Evolutionary conservation across 345 rosid genomes (phyloP), one percentile per base, ranked within the genome.

Genomic region (Salix viminalis): DNA sequence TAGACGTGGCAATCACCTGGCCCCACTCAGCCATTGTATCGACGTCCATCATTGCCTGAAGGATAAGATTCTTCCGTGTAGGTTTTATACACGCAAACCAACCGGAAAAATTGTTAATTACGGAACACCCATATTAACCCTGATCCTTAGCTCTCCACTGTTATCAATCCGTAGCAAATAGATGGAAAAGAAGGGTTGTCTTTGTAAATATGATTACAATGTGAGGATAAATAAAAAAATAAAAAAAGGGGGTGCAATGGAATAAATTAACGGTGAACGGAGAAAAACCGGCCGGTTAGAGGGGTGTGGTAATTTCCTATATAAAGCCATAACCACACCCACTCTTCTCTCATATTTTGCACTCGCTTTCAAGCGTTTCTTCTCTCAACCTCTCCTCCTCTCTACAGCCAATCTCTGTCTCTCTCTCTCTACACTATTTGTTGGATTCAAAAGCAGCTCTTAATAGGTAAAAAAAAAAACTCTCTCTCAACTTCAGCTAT

Each of bases 241-340:
- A 39, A 13, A n/a, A n/a, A 46, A 61, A 36, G 54, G 18, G 44
- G 37, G 50, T 11, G 4, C 65, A 62, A 74, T 69, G 60, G 74
- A 64, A 68, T 19, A 50, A 19, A 62, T 76, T 76, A 77, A 79
- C 81, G 79, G 83, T 62, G 83, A 70, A 32, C 85, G 79, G 86
- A 79, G 82, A 70, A 67, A 83, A n/a, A 70, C 76, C 83, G 84
- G 82, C 76, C 85, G 85, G 82, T 76, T 62, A 80, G 71, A 32
- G 56, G 73, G 76, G 84, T 46, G 76, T 79, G 82, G 76, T 73
- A 75, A 81, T 86, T 87, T 83, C 87, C 90, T 89, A 89, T 89
- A 89, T 89, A 89, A 81, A 79, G 75, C 83, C 87, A 21, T 71
- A 37, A 37, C 71, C 83, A 73, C 50, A 16, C 42, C 54, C 66